Evolutionary conservation across 1,284 basidiomycete species (phyloP), one percentile per base, ranked within the genome.

Genomic region (Cutaneotrichosporon curvatum): DNA sequence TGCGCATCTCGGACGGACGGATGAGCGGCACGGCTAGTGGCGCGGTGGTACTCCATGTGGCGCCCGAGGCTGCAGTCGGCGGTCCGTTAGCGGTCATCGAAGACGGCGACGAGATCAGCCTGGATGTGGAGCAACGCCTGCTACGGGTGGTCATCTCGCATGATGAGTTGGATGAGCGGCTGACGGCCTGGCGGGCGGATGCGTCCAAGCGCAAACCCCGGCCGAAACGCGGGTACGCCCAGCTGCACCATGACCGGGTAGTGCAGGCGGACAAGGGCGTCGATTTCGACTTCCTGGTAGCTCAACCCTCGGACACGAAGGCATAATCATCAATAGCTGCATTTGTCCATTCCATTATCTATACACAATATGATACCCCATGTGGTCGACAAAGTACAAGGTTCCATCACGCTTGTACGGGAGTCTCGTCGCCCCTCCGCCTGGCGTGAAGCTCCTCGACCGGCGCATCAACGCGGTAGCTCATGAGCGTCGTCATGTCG

Each of bases 21-120:
- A 70, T 71, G 66, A 62, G 58, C 23, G 70, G 70, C 4, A 72
- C 70, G 3, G 68, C 68, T 4, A 56, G 53, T 9, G 68, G 68
- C 0, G 60, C 63, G 1, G 65, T 70, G 16, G 59, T 72, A 14
- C 58, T 71, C 4, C 68, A 72, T 46, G 58, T 70, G 11, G 55
- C 64, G 8, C 70, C 70, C 14, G 71, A 73, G 52, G 62, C 71
- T 6, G 64, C 63, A 2, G 55, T 61, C 1, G 70, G 70, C 12
- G 70, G 71, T 0, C 65, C 65, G 5, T 50, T 73, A 28, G 69
- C 67, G 1, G 42, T 62, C 16, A 61, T 73, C 3, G 51, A 55
- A 2, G 58, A 66, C 37, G 68, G 68, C 3, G 71, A 73, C 52
- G 43, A 47, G 28, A 58, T 73, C 18, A 47, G 49, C 21, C 56